Conservation (phyloP, 2,329 filamentous ascomycete species). For the Biscogniauxia marginata region DNA sequence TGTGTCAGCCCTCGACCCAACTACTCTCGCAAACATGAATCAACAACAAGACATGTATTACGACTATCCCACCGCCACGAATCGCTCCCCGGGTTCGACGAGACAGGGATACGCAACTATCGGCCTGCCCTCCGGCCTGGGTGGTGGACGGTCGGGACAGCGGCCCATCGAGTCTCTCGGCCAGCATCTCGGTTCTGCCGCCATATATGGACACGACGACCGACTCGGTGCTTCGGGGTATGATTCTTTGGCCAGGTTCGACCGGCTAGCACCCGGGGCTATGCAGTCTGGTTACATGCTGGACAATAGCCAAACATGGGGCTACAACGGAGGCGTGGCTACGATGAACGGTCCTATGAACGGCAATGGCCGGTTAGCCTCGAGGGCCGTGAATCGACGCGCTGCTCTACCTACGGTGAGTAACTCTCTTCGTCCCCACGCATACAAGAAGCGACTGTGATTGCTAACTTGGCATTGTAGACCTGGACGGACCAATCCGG, state of each 20-base stretch:
- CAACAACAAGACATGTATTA: constrained; percentile 69
- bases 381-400: constrained; percentile 51
- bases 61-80: constrained; percentile 59
- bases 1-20: constrained; percentile 22
- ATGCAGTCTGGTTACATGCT: constrained; percentile 50
- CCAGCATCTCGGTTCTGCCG: constrained; percentile 55
- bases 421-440: constrained; percentile 28
- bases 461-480: constrained; percentile 31
- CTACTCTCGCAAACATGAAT: constrained; percentile 39
- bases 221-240: constrained; percentile 58
- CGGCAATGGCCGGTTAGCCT: constrained; percentile 53
- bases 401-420: constrained; percentile 73
- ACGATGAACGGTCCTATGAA: constrained; percentile 64
- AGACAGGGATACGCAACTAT: constrained; percentile 59
- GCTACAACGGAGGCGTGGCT: constrained; percentile 65
- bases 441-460: constrained; percentile 2
- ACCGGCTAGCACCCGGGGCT: constrained; percentile 30
- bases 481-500: constrained; percentile 51
- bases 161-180: constrained; percentile 75
- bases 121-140: constrained; percentile 49
- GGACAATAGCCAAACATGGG: constrained; percentile 79
- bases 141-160: constrained; percentile 65
- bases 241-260: constrained; percentile 46
- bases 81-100: constrained; percentile 72
- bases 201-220: constrained; percentile 69